Conservation (phyloP, 1,284 basidiomycete genomes). For the Trichosporon sp. region DNA sequence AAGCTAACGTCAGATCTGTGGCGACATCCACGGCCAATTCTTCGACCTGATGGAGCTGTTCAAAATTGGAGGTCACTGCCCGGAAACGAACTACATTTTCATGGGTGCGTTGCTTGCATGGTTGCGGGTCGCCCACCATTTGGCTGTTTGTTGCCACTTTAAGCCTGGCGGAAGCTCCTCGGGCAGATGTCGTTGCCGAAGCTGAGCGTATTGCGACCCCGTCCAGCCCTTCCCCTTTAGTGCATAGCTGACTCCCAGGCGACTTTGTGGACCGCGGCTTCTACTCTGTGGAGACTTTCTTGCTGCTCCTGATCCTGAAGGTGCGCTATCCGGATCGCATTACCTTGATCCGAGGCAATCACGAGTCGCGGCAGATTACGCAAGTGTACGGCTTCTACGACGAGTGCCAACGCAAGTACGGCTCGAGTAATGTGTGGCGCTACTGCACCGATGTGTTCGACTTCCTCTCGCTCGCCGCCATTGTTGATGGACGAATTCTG, state of each 20-base stretch:
- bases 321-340: constrained; percentile 97
- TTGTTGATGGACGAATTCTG: constrained; percentile 91
- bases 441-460: constrained; percentile 99
- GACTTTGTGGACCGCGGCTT: constrained; percentile 97
- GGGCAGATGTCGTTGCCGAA: too few species aligned
- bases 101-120: constrained; percentile 63
- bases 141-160: neutral
- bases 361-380: constrained; percentile 97
- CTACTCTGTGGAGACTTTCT: constrained; percentile 95
- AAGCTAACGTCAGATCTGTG: constrained; percentile 68
- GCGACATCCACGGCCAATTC: constrained; percentile 98
- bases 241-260: constrained; percentile 51
- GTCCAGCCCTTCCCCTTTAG: too few species aligned
- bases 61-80: constrained; percentile 89
- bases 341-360: constrained; percentile 94
- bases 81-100: constrained; percentile 95
- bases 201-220: too few species aligned
- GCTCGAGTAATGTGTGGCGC: constrained; percentile 75
- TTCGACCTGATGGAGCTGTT: constrained; percentile 97
- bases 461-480: constrained; percentile 86
- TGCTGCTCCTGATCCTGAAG: constrained; percentile 89
- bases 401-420: constrained; percentile 81
- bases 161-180: too few species aligned
- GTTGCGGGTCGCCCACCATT: neutral
- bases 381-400: constrained; percentile 99